A percentile compares a stretch with the other conserved stretches of the same genome.
These are phyloP conservation scores for Saccharomyces hybrid DNA, from an alignment of 1,139 yeast genomes.

Conservation along the genomic window DNA sequence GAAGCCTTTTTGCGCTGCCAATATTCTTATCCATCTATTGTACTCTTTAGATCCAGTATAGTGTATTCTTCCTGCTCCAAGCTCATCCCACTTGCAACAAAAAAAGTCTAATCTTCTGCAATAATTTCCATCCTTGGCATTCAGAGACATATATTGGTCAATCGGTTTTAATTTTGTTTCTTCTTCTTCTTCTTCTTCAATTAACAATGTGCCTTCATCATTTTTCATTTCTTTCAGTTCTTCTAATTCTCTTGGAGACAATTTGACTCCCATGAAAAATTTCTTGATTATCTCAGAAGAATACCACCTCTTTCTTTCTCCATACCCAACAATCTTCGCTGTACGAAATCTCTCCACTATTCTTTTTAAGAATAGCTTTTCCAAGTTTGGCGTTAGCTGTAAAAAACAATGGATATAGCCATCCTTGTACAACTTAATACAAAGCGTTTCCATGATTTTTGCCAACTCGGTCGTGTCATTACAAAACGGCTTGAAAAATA, in stretches of 20 bases:
- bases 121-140: conserved; percentile 17
- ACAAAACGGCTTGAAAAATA: conserved; percentile 39
- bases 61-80: conserved; percentile 49
- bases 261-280: conserved; percentile 31
- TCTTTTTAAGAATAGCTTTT: conserved; percentile 9
- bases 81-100: conserved; percentile 41
- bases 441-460: conserved; percentile 29
- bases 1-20: conserved; percentile 41
- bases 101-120: conserved; percentile 54
- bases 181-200: conserved; percentile 10
- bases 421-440: conserved; percentile 19
- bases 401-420: conserved; percentile 30
- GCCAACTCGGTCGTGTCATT: conserved; percentile 30
- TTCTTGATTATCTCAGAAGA: conserved; percentile 22
- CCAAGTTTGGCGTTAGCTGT: conserved; percentile 17
- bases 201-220: conserved; percentile 7
- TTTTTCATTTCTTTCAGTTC: conserved; percentile 14
- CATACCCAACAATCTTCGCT: conserved; percentile 4
- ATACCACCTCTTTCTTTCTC: conserved; percentile 4
- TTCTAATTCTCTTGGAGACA: conserved; percentile 12
- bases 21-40: conserved; percentile 42
- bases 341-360: conserved; percentile 10
- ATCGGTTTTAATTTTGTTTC: conserved; percentile 10
- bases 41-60: conserved; percentile 53
- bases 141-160: conserved; percentile 21